Base-by-base conservation (phyloP, 2,329 filamentous ascomycete species). In the Pseudogymnoascus sp. region DNA sequence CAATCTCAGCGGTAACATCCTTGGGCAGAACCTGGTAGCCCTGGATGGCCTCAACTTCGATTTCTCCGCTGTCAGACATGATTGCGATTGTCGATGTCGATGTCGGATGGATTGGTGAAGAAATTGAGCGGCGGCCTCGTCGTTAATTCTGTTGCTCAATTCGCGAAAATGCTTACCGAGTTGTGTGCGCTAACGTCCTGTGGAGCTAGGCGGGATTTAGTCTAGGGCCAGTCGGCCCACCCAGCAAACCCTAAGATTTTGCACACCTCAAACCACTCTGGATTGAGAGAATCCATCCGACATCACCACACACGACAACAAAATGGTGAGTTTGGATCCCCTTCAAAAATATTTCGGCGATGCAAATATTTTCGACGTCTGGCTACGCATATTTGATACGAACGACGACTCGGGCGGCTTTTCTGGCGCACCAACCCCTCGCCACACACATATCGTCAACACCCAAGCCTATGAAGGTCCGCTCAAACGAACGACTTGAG, bases 41-140 rank as follows among this genome's bases (percentile, higher is more conserved):
- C 76, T 82, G 81, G 75, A 85, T 83, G 82, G 81, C 85, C 79
- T 90, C 88, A 79, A 94, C 88, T 84, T 96, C 91, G 80, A 96
- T 88, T 84, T 96, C 92, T 83, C 88, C 91, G 81, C 79, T 82
- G 82, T 96, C 92, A 88, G 92, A 96, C 92, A 96, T 96, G 74
- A 79, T 89, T 81, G 79, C 73, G 67, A 68, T 68, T 69, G 57
- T 38, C 57, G 57, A 38, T 39, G 57, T 58, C 37, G 57, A 39
- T 58, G 57, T 58, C 57, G 57, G 37, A 58, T 58, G 57, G 57
- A 39, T 39, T 58, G 57, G 33, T 58, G 57, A 58, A 58, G 57
- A 58, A 58, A 58, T 58, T 54, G 47, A 54, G 47, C 47, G 47
- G 30, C 47, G 47, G 47, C 47, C 35, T 58, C 57, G 57, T 58